Evolutionary conservation across 805 yeast genomes (phyloP), one percentile per base, ranked within the genome.

Genomic region (Wickerhamiella hasegawae): DNA sequence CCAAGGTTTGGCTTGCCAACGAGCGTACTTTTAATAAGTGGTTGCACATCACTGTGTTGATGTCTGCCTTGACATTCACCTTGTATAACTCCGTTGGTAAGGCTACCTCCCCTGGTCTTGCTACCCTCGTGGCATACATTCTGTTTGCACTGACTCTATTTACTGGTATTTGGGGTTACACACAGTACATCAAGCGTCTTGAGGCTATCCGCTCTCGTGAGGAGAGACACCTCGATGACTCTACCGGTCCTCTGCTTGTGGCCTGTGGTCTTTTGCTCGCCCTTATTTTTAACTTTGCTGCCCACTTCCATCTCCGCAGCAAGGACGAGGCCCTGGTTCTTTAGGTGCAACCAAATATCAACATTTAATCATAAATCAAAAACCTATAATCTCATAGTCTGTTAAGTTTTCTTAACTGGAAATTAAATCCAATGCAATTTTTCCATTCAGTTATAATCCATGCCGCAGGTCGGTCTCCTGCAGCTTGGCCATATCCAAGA

Each of bases 1-100:
- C 97, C 21, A 90, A 90, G 53, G 98, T 90, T 11, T 90, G 97
- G 96, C 66, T 90, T 44, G 98, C 98, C 20, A 90, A 90, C 53
- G 98, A 90, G 62, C 77, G 98, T 57, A 90, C 98, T 3, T 87
- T 85, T 62, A 77, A 82, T 63, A 71, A 92, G 57, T 90, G 98
- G 98, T 65, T 90, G 45, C 84, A 78, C 42, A 87, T 87, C 17
- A 79, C 93, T 11, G 73, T 92, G 0, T 62, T 90, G 52, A 66
- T 90, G 46, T 74, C 94, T 16, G 75, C 85, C 0, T 60, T 90
- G 48, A 83, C 97, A 0, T 84, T 85, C 51, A 67, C 90, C 12
- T 69, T 90, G 37, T 81, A 81, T 60, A 70, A 75, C 28, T 76
- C 94, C 9, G 79, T 82, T 16, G 63, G 66, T 42, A 62, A 65